phyloP scores from a whole-genome alignment of 495 filamentous ascomycete species.

The Hyaloscypha bicolor region DNA sequence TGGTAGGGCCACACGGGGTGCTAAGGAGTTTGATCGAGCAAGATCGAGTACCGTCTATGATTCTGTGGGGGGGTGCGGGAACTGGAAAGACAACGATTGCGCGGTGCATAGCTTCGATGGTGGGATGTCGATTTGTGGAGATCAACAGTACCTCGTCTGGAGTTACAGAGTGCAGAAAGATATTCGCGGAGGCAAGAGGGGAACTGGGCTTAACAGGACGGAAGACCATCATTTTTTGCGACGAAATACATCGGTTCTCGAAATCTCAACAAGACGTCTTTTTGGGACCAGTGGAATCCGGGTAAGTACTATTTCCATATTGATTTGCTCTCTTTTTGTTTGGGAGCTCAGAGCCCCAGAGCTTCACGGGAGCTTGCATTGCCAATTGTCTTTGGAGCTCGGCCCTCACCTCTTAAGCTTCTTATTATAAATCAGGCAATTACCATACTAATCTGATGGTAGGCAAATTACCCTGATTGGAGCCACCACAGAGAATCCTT shows the following conservation, averaged over 20 bases:
- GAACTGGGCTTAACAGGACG: slow-evolving; percentile 81
- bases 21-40: slow-evolving; percentile 88
- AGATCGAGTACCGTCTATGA: slow-evolving; percentile 89
- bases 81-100: slow-evolving; percentile 98
- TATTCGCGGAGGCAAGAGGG: slow-evolving; percentile 82
- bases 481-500: slow-evolving; percentile 96
- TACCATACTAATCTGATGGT: too few species aligned
- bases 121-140: slow-evolving; percentile 86
- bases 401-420: too few species aligned
- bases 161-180: slow-evolving; percentile 93
- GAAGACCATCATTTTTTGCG: slow-evolving; percentile 96
- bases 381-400: too few species aligned
- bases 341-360: too few species aligned
- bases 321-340: too few species aligned
- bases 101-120: slow-evolving; percentile 81
- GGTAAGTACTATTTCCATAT: slow-evolving; percentile 32
- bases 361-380: too few species aligned
- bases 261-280: slow-evolving; percentile 97
- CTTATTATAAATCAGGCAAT: too few species aligned
- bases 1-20: slow-evolving; percentile 82
- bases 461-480: slow-evolving; percentile 78
- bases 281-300: slow-evolving; percentile 87
- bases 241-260: slow-evolving; percentile 94
- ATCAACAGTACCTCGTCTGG: slow-evolving; percentile 88
- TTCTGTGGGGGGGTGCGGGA: slow-evolving; percentile 89